These are phyloP conservation scores for Dothistroma septosporum DNA, from an alignment of 2,329 filamentous ascomycete genomes.

Conservation along the genomic window DNA sequence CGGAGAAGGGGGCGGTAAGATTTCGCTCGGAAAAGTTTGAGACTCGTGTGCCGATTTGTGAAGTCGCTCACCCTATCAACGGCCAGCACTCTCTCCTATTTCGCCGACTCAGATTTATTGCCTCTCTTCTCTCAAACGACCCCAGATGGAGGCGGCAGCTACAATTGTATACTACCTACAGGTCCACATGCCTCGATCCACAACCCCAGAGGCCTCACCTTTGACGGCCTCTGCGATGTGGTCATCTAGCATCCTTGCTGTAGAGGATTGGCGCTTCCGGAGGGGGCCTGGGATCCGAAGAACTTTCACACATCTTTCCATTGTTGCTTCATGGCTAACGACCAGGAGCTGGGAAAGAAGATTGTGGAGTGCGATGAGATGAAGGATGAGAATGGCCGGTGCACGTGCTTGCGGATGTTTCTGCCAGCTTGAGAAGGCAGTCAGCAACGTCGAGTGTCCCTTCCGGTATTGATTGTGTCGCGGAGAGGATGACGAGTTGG, in stretches of 20 bases:
- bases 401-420: not conserved
- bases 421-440: not conserved
- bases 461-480: not conserved
- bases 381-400: not conserved
- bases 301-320: not conserved
- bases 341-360: not conserved
- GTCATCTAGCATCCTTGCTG: not conserved
- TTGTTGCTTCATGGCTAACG: not conserved
- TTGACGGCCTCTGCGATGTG: not conserved
- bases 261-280: not conserved
- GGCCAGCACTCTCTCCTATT: too few relatives aligned
- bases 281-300: not conserved
- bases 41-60: too few relatives aligned
- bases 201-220: not conserved
- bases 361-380: not conserved
- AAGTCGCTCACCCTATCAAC: too few relatives aligned
- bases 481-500: not conserved
- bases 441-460: not conserved
- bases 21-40: too few relatives aligned
- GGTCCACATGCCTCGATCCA: not conserved
- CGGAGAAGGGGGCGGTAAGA: too few relatives aligned
- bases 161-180: not conserved
- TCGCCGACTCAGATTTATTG: too few relatives aligned
- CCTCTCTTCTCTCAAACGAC: not conserved
- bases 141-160: not conserved